Conservation (phyloP, 202 grass and related monocot genomes). For the Panicum hallii region DNA sequence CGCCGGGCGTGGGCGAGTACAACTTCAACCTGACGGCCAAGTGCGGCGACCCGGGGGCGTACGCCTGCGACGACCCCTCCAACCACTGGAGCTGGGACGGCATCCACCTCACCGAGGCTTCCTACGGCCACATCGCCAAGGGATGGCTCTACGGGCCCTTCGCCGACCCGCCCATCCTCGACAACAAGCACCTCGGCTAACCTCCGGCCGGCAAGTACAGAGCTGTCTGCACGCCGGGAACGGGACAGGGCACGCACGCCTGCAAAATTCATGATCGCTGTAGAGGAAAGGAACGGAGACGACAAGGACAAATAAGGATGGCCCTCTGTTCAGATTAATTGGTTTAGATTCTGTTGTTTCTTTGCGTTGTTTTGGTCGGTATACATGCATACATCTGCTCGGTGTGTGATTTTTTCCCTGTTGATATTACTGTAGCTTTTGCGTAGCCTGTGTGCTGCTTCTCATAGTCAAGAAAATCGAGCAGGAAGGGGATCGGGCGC, state of each 20-base stretch:
- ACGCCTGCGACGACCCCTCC: slow-evolving; percentile 57
- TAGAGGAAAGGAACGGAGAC: slow-evolving; percentile 10
- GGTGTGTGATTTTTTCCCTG: slow-evolving; percentile 1
- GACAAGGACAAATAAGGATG: background rate
- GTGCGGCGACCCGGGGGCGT: slow-evolving; percentile 64
- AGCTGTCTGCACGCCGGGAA: background rate
- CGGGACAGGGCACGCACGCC: background rate
- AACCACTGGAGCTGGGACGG: slow-evolving; percentile 87
- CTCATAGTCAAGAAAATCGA: background rate
- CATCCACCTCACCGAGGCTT: slow-evolving; percentile 74
- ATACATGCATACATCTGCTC: background rate
- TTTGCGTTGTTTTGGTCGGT: background rate
- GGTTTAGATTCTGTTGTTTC: slow-evolving; percentile 17
- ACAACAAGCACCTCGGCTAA: background rate
- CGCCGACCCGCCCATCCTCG: slow-evolving; percentile 70
- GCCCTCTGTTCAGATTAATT: slow-evolving; percentile 44
- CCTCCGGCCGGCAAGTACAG: background rate
- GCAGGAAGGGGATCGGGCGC: background rate
- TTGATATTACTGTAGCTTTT: background rate
- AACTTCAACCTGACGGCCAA: slow-evolving; percentile 77
- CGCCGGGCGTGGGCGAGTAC: slow-evolving; percentile 56
- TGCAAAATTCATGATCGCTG: background rate
- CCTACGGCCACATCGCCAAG: slow-evolving; percentile 70
- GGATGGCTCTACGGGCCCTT: slow-evolving; percentile 90
- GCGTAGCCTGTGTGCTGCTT: background rate